Conservation (phyloP, 1,284 basidiomycete genomes). For the Gastroboletus turbinatus region DNA sequence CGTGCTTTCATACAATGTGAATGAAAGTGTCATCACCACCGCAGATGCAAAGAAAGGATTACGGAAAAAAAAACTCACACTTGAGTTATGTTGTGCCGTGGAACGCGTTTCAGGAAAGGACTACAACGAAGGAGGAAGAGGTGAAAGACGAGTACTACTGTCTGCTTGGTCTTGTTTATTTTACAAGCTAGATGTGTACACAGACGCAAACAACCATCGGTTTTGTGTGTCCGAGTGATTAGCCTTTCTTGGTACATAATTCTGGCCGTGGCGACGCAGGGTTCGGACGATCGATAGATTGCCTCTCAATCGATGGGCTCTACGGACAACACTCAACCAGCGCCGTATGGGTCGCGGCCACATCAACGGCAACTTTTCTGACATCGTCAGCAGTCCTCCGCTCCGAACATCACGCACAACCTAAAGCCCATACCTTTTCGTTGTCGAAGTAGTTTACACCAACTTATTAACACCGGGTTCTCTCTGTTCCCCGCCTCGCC, state of each 20-base stretch:
- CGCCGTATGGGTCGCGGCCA: neutral
- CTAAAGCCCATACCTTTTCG: neutral
- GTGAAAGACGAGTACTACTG: neutral
- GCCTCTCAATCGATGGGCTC: neutral
- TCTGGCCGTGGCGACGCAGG: neutral
- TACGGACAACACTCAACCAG: neutral
- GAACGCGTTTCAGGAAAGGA: neutral
- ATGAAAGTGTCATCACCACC: conserved; percentile 45
- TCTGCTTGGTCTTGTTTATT: conserved; percentile 25
- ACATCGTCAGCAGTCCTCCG: neutral
- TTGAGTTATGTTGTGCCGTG: neutral
- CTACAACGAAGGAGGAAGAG: neutral
- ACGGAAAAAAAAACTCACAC: conserved; percentile 21
- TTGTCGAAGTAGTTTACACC: neutral
- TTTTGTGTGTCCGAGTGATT: neutral
- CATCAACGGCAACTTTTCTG: neutral
- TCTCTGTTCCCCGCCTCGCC: neutral
- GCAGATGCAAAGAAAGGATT: conserved; percentile 44
- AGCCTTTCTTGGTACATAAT: neutral
- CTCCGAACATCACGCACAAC: neutral
- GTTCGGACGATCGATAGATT: too few species aligned
- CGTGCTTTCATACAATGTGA: conserved; percentile 50
- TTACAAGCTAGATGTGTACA: conserved; percentile 2
- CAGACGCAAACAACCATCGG: conserved; percentile 17
- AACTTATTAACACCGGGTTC: neutral